A percentile compares a stretch with the other conserved stretches of the same genome.
Conservation (phyloP, 495 filamentous ascomycete genomes). For the Neurospora discreta region DNA sequence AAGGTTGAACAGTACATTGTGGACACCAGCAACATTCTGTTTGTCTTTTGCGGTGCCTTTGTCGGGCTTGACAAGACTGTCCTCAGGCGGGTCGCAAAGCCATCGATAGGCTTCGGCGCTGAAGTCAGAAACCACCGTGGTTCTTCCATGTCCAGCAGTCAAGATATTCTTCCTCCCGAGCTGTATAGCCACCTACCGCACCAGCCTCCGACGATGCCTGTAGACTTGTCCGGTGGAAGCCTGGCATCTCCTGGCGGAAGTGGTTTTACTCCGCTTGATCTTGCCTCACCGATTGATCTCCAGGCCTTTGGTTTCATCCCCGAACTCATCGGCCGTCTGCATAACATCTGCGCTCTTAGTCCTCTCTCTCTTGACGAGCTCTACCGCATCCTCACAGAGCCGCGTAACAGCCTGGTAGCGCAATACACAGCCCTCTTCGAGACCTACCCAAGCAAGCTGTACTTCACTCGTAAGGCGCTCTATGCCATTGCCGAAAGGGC, state of each 20-base stretch:
- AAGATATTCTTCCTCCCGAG: conserved; percentile 29
- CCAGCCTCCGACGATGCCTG: conserved; percentile 16
- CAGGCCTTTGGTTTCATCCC: conserved; percentile 92
- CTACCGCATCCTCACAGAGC: conserved; percentile 81
- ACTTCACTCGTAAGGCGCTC: conserved; percentile 71
- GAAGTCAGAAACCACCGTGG: conserved; percentile 46
- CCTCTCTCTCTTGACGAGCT: conserved; percentile 70
- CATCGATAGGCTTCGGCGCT: conserved; percentile 86
- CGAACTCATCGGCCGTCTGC: conserved; percentile 83
- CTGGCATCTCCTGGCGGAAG: conserved; percentile 6
- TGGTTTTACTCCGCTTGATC: conserved; percentile 65
- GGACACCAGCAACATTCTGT: conserved; percentile 90
- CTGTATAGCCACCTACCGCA: conserved; percentile 35
- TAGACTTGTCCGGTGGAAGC: neutral
- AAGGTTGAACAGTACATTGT: conserved; percentile 86
- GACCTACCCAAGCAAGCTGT: conserved; percentile 70
- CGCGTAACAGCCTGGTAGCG: conserved; percentile 70
- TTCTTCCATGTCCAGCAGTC: conserved; percentile 19
- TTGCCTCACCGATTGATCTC: conserved; percentile 70
- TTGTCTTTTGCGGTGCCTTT: conserved; percentile 93
- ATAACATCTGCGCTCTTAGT: conserved; percentile 73
- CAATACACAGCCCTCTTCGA: conserved; percentile 82
- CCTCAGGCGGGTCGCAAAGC: conserved; percentile 72
- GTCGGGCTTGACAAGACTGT: conserved; percentile 85
- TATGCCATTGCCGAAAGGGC: conserved; percentile 69